These are phyloP conservation scores for Basidiobolus meristosporus DNA, from an alignment of 371 early-diverging fungal species.

Conservation along the genomic window DNA sequence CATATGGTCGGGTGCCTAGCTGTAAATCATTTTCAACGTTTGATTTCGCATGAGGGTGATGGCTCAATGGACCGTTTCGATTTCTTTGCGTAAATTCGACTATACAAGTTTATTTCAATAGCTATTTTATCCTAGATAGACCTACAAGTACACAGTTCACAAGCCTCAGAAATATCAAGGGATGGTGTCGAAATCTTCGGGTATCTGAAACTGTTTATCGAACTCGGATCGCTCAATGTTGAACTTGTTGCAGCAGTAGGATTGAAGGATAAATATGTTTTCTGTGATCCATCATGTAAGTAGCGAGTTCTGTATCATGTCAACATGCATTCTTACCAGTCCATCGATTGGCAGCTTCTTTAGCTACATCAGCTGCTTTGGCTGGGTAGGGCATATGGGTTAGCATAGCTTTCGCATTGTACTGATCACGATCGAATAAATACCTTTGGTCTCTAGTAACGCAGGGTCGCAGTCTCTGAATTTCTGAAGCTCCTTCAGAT, in stretches of 20 bases:
- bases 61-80: too few species aligned
- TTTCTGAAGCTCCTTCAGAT: slow-evolving; percentile 26
- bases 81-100: too few species aligned
- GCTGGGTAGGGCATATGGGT: slow-evolving; percentile 15
- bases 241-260: slow-evolving; percentile 64
- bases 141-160: too few species aligned
- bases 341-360: slow-evolving; percentile 74
- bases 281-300: slow-evolving; percentile 20
- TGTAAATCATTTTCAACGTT: too few species aligned
- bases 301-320: neutral
- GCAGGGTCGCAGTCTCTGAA: slow-evolving; percentile 66
- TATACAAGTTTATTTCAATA: too few species aligned
- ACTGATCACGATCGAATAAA: too few species aligned
- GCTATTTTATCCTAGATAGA: too few species aligned
- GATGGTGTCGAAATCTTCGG: slow-evolving; percentile 75
- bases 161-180: too few species aligned
- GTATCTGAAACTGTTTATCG: slow-evolving; percentile 48
- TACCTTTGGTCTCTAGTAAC: slow-evolving; percentile 39
- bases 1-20: too few species aligned
- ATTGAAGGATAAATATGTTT: slow-evolving; percentile 73
- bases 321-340: slow-evolving; percentile 29
- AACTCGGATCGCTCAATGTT: slow-evolving; percentile 48
- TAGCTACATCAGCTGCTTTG: slow-evolving; percentile 29
- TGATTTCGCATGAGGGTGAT: too few species aligned
- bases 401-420: too few species aligned